phyloP scores from a whole-genome alignment of 371 early-diverging fungal species.

The Rhizopus stolonifer region DNA sequence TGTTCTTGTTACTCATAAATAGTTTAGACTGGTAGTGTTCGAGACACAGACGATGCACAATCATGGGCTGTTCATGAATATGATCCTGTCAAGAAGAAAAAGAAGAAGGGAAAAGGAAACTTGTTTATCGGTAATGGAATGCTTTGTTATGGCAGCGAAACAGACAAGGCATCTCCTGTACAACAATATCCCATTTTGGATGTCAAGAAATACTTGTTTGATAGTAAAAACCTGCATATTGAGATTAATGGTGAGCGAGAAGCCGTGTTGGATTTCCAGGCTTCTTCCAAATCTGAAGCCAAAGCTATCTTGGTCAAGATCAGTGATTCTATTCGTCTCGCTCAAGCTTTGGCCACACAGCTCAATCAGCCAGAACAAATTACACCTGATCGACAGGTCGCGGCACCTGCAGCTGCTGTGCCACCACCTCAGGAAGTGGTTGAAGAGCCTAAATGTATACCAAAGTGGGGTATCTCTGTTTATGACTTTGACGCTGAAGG shows the following conservation, averaged over 20 bases:
- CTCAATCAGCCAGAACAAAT: constrained; percentile 6
- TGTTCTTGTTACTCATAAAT: background rate
- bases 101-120: constrained; percentile 71
- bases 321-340: constrained; percentile 55
- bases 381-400: constrained; percentile 6
- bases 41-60: constrained; percentile 36
- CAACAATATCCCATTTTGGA: constrained; percentile 66
- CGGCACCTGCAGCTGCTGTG: constrained; percentile 22
- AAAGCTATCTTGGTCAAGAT: constrained; percentile 67
- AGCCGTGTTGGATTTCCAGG: constrained; percentile 64
- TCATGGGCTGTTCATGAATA: constrained; percentile 54
- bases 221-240: constrained; percentile 64
- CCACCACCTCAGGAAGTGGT: constrained; percentile 7
- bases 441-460: constrained; percentile 37
- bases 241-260: constrained; percentile 57
- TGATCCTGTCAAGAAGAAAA: constrained; percentile 75
- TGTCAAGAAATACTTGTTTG: constrained; percentile 56
- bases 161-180: constrained; percentile 71
- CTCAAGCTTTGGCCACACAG: constrained; percentile 28
- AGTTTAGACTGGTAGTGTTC: constrained; percentile 18
- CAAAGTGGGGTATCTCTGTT: constrained; percentile 69
- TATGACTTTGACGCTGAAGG: constrained; percentile 77
- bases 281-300: constrained; percentile 67
- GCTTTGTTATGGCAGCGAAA: constrained; percentile 69
- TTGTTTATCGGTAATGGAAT: constrained; percentile 68